phyloP scores from a whole-genome alignment of 257 asterid species.

The Phtheirospermum japonicum region DNA sequence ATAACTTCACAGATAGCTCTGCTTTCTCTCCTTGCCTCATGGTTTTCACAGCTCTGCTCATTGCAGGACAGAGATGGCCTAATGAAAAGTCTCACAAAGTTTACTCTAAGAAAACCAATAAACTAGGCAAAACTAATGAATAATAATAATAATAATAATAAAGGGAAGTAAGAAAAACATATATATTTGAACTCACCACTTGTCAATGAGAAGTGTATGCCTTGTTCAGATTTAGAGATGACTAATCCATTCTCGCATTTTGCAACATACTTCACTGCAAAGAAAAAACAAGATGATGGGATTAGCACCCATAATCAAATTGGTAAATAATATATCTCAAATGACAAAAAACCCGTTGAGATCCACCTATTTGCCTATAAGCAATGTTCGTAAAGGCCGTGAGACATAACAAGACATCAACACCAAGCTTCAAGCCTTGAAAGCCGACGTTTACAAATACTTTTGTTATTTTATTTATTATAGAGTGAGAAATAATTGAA shows the following conservation, averaged over 20 bases:
- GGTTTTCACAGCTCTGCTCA: slow-evolving; percentile 51
- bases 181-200: slow-evolving; percentile 42
- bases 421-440: too few species aligned
- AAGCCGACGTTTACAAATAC: too few species aligned
- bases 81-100: slow-evolving; percentile 5
- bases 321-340: too few species aligned
- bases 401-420: too few species aligned
- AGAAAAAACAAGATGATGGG: not conserved
- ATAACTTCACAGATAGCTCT: slow-evolving; percentile 52
- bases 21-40: slow-evolving; percentile 70
- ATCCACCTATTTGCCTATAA: too few species aligned
- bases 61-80: slow-evolving; percentile 58
- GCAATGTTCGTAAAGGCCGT: too few species aligned
- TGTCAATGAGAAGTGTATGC: slow-evolving; percentile 40
- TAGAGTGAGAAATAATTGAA: too few species aligned
- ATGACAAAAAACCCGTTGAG: too few species aligned
- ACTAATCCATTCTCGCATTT: slow-evolving; percentile 36
- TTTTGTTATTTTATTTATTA: too few species aligned
- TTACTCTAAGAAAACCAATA: too few species aligned
- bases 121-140: too few species aligned
- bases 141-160: not conserved
- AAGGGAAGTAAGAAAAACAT: not conserved
- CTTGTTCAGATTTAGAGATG: slow-evolving; percentile 41
- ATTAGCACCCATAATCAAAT: too few species aligned
- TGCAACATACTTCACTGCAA: slow-evolving; percentile 52